A percentile compares a stretch with the other conserved stretches of the same genome.
Evolutionary conservation across 2,329 filamentous ascomycete genomes (phyloP).

Genomic region (Exophiala sp.): DNA sequence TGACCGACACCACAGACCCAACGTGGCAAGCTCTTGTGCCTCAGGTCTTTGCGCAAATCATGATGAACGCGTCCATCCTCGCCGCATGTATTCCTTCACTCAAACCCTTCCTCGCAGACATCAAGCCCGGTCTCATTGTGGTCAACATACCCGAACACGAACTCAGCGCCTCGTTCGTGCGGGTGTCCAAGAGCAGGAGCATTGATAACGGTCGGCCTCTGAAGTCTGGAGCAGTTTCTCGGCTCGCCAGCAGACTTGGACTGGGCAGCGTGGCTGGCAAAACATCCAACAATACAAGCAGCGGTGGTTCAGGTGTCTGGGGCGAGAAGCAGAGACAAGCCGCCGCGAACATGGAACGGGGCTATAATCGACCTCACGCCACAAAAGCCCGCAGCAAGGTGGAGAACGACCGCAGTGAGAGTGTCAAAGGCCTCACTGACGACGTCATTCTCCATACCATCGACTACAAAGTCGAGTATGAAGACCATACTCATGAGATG

Average conservation of each 20-base stretch:
- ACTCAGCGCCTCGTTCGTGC: constrained; percentile 1
- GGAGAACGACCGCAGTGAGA: constrained; percentile 16
- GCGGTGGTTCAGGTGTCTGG: constrained; percentile 1
- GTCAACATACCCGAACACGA: constrained; percentile 25
- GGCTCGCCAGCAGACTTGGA: constrained; percentile 6
- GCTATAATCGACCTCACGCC: constrained; percentile 8
- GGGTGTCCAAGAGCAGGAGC: constrained; percentile 1
- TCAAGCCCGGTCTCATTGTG: constrained; percentile 28
- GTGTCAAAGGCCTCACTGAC: constrained; percentile 24
- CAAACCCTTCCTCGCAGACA: constrained; percentile 28
- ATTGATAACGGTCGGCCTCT: not conserved
- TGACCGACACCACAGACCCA: constrained; percentile 22
- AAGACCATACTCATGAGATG: constrained; percentile 15
- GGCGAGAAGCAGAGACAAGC: constrained; percentile 8
- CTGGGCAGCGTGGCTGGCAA: not conserved
- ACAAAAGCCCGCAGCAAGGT: constrained; percentile 11
- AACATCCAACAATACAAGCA: constrained; percentile 1
- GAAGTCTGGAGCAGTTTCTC: not conserved
- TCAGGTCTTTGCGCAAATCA: constrained; percentile 26
- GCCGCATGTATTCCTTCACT: constrained; percentile 30
- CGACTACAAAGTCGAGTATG: constrained; percentile 28
- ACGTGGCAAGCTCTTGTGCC: constrained; percentile 26
- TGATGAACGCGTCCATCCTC: constrained; percentile 28
- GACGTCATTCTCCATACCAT: constrained; percentile 29
- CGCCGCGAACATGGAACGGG: constrained; percentile 1